phyloP scores from a whole-genome alignment of 768 basidiomycete species.

The Pleurotus tuber-regium region DNA sequence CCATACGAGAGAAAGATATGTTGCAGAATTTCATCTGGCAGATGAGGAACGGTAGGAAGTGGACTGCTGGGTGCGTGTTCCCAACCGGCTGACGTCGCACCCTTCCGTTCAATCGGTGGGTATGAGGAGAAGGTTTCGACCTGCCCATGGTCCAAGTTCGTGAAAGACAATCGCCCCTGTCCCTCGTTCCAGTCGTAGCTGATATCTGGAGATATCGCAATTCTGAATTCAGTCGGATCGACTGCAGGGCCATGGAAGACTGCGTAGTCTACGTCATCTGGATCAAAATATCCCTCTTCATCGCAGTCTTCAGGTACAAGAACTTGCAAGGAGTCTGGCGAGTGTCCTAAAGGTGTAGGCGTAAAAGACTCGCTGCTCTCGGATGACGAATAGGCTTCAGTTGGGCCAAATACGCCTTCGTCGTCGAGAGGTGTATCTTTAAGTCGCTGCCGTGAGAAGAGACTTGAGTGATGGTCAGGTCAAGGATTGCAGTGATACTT shows the following conservation, averaged over 20 bases:
- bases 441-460: slow-evolving; percentile 3
- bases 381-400: background rate
- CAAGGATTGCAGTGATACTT: background rate
- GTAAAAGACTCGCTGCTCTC: slow-evolving; percentile 2
- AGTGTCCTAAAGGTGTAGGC: background rate
- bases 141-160: background rate
- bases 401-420: slow-evolving; percentile 1
- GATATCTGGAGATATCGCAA: background rate
- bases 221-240: slow-evolving; percentile 1
- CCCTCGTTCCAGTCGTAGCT: background rate
- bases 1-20: background rate
- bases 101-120: too few relatives aligned
- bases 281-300: slow-evolving; percentile 1
- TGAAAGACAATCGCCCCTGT: background rate
- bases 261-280: background rate
- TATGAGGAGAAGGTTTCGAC: background rate
- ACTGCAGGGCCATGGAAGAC: background rate
- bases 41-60: background rate
- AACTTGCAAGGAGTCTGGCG: background rate
- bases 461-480: background rate
- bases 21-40: background rate
- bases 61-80: background rate
- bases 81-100: background rate
- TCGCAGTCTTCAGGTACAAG: background rate
- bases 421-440: background rate